Base-by-base conservation (phyloP, 108 stramenopile species). In the Thalassiosira profunda region DNA sequence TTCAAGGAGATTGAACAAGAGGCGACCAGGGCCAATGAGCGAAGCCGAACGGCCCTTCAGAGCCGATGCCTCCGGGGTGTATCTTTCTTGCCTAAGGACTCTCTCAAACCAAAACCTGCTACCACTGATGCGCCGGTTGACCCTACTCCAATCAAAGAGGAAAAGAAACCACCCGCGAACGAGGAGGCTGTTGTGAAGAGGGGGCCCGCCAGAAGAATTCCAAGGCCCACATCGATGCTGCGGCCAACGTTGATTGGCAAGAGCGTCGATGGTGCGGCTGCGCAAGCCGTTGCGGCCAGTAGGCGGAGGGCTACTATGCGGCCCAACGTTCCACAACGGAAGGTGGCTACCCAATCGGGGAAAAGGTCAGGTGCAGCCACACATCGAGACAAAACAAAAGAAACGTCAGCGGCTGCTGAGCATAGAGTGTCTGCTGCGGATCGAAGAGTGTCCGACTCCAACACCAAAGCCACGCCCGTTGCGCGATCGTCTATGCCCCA, bases 211-310 rank as follows among this genome's bases (percentile, higher is more conserved):
- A 53, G 77, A 47, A 69, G 84, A 38, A 82, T 84, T 7, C 54
- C 56, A 33, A 72, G 89, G 14, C 89, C 86, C 14, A 80, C 70
- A 46, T 71, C 77, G 25, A 87, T 89, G 49, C 67, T 84, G 24
- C 75, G 87, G 17, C 91, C 91, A 15, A 93, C 82, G 56, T 73
- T 93, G 2, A 76, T 93, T 31, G 91, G 91, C 15, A 88, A 88
- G 55, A 85, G 84, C 8, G 83, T 93, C 12, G 86, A 89, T 48
- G 91, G 91, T 5, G 79, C 91, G 41, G 88, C 91, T 46, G 67
- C 85, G 72, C 87, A 93, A 63, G 91, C 91, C 40, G 81, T 93
- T 14, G 76, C 84, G 36, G 79, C 79, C 18, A 76, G 78, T 41
- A 62, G 84, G 42, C 73, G 66, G 23, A 69, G 84, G 34, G 84